Evolutionary conservation across 495 filamentous ascomycete genomes (phyloP), one percentile per base, ranked within the genome.

Genomic region (Neohortaea acidophila): DNA sequence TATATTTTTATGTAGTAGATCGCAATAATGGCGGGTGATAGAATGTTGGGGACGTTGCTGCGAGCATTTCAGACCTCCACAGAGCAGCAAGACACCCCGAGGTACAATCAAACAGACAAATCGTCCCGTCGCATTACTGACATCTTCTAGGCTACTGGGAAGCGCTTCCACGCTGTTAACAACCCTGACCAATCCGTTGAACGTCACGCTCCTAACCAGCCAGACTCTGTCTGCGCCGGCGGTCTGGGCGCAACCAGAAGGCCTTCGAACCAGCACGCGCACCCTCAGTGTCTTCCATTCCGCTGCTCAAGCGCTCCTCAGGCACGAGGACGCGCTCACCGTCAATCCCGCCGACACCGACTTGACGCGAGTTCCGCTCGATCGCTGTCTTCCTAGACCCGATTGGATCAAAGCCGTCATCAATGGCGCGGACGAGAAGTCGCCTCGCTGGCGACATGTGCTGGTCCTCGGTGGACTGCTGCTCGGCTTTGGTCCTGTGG

Each of bases 251-350:
- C 67, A 69, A 24, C 68, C 70, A 7, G 73, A 86, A 44, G 77
- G 76, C 30, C 64, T 97, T 22, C 69, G 70, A 26, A 73, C 76
- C 2, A 73, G 77, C 54, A 70, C 81, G 46, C 76, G 77, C 45
- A 70, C 89, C 46, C 69, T 94, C 45, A 79, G 84, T 54, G 73
- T 91, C 45, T 96, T 83, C 66, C 89, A 91, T 55, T 78, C 79
- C 10, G 83, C 89, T 36, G 74, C 80, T 2, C 51, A 44, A 7
- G 46, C 52, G 0, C 28, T 60, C 20, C 5, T 56, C 10, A 51
- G 48, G 8, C 45, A 72, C 49, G 71, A 74, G 31, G 59, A 54
- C 4, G 58, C 57, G 11, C 30, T 58, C 55, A 36, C 26, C 31
- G 43, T 37, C 47, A 41, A 44, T 26, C 17, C 36, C 2, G 12